A percentile compares a stretch with the other conserved stretches of the same genome.
These are phyloP conservation scores for Erodium chrysanthum DNA, from an alignment of 441 rosid species.

Conservation along the genomic window DNA sequence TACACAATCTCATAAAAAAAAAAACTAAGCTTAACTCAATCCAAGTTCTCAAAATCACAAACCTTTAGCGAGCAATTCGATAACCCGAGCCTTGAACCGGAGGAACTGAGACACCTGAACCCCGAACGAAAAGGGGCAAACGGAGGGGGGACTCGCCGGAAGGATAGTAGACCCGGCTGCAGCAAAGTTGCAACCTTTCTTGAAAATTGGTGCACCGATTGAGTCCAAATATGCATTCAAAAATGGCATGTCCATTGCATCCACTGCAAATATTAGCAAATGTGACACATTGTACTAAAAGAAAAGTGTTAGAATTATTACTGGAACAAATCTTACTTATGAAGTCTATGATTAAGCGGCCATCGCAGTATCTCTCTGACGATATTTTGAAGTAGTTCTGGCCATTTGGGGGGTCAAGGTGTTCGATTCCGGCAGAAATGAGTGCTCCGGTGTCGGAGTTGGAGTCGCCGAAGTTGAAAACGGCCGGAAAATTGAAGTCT, in stretches of 20 bases:
- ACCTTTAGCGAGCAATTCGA: slow-evolving; percentile 60
- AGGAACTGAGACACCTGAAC: slow-evolving; percentile 75
- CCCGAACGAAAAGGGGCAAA: slow-evolving; percentile 75
- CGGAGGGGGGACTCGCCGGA: slow-evolving; percentile 60
- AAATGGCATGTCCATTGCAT: slow-evolving; percentile 78
- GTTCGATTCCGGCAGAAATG: slow-evolving; percentile 37
- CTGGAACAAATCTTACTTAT: slow-evolving; percentile 34
- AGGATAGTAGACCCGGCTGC: slow-evolving; percentile 75
- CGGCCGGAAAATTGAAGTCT: slow-evolving; percentile 39
- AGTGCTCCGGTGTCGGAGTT: slow-evolving; percentile 59
- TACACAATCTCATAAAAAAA: no score
- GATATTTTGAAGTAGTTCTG: slow-evolving; percentile 36
- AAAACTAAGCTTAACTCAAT: no score
- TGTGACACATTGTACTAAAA: no score
- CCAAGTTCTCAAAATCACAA: neutral
- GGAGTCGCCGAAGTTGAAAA: slow-evolving; percentile 64
- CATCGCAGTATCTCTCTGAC: slow-evolving; percentile 45
- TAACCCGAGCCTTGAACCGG: slow-evolving; percentile 58
- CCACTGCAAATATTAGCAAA: slow-evolving; percentile 42
- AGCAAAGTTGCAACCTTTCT: slow-evolving; percentile 81
- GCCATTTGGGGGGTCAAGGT: slow-evolving; percentile 39
- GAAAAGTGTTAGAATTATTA: no score
- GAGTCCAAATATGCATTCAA: slow-evolving; percentile 85
- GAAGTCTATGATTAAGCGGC: slow-evolving; percentile 52
- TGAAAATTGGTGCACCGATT: slow-evolving; percentile 67